phyloP scores from a whole-genome alignment of 1,284 basidiomycete species.

The Irpex lacteus region DNA sequence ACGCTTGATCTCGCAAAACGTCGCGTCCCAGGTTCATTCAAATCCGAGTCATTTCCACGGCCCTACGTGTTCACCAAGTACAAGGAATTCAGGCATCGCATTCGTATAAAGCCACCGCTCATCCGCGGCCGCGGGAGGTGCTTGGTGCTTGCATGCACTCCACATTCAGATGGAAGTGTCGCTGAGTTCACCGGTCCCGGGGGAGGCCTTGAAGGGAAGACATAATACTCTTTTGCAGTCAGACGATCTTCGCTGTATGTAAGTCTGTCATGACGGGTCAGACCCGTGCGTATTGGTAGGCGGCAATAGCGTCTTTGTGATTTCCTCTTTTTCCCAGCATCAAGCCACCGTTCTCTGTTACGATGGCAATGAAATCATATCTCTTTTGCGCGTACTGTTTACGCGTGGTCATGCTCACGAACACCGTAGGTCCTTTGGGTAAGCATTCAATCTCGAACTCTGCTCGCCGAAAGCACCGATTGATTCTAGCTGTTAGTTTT shows the following conservation, averaged over 20 bases:
- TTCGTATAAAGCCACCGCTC: background rate
- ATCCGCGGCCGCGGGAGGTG: background rate
- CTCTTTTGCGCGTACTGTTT: background rate
- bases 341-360: background rate
- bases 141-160: background rate
- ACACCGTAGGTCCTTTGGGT: background rate
- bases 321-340: slow-evolving; percentile 4
- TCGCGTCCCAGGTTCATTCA: background rate
- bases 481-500: background rate
- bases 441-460: background rate
- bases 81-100: background rate
- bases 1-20: background rate
- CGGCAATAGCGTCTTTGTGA: background rate
- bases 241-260: background rate
- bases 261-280: background rate
- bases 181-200: background rate
- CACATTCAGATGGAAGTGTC: background rate
- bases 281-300: background rate
- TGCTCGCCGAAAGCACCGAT: background rate
- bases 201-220: background rate
- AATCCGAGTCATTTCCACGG: background rate
- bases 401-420: background rate
- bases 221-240: background rate
- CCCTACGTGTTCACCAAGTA: background rate
- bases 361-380: slow-evolving; percentile 3